These are phyloP conservation scores for Lepraria neglecta DNA, from an alignment of 495 filamentous ascomycete species.

Conservation along the genomic window DNA sequence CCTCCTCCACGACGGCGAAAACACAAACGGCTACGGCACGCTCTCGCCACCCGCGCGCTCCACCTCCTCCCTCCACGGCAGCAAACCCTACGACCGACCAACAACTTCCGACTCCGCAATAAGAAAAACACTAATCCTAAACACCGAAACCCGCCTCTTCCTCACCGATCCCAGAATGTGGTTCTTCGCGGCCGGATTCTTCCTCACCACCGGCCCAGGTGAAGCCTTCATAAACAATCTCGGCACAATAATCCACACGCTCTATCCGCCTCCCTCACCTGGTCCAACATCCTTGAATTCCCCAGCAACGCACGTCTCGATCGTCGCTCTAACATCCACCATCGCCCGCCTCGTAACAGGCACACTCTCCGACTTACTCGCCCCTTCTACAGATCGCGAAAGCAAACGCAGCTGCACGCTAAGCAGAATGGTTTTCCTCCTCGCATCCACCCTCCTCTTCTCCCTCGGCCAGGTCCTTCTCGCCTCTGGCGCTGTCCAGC, in stretches of 20 bases:
- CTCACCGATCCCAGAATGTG: conserved; percentile 89
- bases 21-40: conserved; percentile 49
- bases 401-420: conserved; percentile 43
- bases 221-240: conserved; percentile 98
- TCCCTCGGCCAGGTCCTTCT: conserved; percentile 71
- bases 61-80: conserved; percentile 5
- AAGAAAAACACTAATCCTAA: conserved; percentile 81
- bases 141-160: conserved; percentile 78
- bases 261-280: conserved; percentile 58
- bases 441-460: conserved; percentile 66
- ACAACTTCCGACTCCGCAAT: conserved; percentile 44
- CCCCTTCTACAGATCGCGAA: conserved; percentile 48
- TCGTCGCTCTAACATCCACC: conserved; percentile 86
- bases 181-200: conserved; percentile 85
- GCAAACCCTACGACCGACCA: conserved; percentile 25
- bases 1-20: conserved; percentile 25
- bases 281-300: conserved; percentile 49
- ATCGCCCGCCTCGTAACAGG: conserved; percentile 77
- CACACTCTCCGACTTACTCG: conserved; percentile 78
- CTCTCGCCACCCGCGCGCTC: conserved; percentile 28
- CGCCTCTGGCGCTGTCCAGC: conserved; percentile 61
- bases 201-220: conserved; percentile 86
- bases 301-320: conserved; percentile 85
- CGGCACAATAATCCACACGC: conserved; percentile 82
- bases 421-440: conserved; percentile 73